Base-by-base conservation (phyloP, 208 protist genomes). In the Acanthamoeba healyi region DNA sequence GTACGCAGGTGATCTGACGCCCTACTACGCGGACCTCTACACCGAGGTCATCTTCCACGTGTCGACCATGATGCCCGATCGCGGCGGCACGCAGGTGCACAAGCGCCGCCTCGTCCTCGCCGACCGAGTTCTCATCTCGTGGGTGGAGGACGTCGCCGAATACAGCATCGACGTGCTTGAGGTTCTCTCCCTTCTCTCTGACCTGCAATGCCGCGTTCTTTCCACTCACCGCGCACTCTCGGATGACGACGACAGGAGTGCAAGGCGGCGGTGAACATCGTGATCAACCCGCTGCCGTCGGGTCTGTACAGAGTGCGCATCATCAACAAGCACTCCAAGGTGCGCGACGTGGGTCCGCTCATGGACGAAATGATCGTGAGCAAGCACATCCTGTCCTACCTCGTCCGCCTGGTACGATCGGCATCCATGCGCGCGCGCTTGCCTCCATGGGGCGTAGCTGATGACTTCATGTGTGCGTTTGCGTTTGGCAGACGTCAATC, bases 41-140 rank as follows among this genome's bases (percentile, higher is more conserved):
- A 93, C 56, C 36, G 88, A 93, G 44, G 46, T 81, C 12, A 79
- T 93, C 63, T 93, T 93, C 67, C 88, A 93, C 46, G 88, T 79
- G 17, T 19, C 65, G 17, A 93, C 63, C 44, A 36, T 79, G 61
- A 93, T 93, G 44, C 38, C 63, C 34, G 88, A 93, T 24, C 38
- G 49, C 15, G 88, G 65, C 67, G 67, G 63, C 63, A 56, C 49
- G 42, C 88, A 79, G 38, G 88, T 79, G 15, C 74, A 84, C 74
- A 93, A 93, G 63, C 29, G 42, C 0, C 82, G 82, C 58, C 67
- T 93, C 40, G 46, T 93, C 1, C 42, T 56, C 22, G 29, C 19
- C 63, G 49, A 93, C 36, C 42, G 49, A 0, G 88, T 93, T 19
- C 65, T 93, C 61, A 93, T 93, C 49, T 82, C 65, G 40, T 93